Base-by-base conservation (phyloP, 768 basidiomycete species). In the Fomitopsis pulvina region DNA sequence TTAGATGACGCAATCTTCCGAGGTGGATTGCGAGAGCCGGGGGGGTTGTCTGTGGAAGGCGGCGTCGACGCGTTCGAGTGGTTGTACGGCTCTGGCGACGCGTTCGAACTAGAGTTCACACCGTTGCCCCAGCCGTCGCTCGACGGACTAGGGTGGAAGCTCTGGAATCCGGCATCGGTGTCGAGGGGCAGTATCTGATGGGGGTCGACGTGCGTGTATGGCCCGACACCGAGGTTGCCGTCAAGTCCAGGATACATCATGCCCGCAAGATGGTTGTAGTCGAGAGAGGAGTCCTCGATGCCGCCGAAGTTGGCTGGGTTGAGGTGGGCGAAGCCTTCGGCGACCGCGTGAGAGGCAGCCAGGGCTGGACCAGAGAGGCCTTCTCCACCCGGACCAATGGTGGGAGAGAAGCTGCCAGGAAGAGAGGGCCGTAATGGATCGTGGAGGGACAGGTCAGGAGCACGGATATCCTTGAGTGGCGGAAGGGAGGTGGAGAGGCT, bases 141-240 rank as follows among this genome's bases (percentile, higher is more conserved):
- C 14, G 85, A 85, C 5, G 90, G 87, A 64, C 85, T 91, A 39
- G 82, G 71, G 60, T 84, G 86, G 69, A 80, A 80, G 54, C 71
- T 71, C 38, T 73, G 67, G 60, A 75, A 74, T 10, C 71, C 64
- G 52, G 65, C 61, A 29, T 71, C 69, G 41, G 71, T 69, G 38
- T 75, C 72, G 34, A 69, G 64, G n/a, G 71, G 72, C 52, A 78
- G 66, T 39, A 95, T 87, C 68, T 95, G 91, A n/a, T 87, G 86
- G 7, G 94, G 94, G 69, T 97, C 91, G 52, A 97, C 87, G 66
- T 87, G 85, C 29, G 87, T 88, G 67, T 78, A 87, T 6, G 79
- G 58, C 48, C 68, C 66, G 25, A 73, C 47, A 29, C 57, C 64
- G 32, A 65, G 61, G 3, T 69, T 63, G 26, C 67, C 62, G 53